Evolutionary conservation across 768 basidiomycete species (phyloP).

Genomic region (Termitomyces sp.): DNA sequence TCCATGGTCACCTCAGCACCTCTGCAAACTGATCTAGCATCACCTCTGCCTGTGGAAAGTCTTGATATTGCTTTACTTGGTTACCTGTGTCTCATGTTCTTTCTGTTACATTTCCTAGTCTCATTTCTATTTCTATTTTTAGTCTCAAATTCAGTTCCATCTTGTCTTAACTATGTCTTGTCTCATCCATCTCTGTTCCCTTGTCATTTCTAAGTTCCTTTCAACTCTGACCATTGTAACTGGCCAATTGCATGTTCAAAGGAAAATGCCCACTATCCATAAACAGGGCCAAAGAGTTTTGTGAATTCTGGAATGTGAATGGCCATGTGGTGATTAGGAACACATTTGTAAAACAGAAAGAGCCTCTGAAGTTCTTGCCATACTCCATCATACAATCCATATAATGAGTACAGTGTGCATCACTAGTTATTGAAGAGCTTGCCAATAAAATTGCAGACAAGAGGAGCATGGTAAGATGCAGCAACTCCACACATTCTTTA

Average conservation of each 20-base stretch:
- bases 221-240: not conserved
- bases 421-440: slow-evolving; percentile 17
- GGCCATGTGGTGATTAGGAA: slow-evolving; percentile 27
- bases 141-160: too few species aligned
- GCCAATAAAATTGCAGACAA: slow-evolving; percentile 30
- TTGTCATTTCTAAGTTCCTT: too few species aligned
- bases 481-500: slow-evolving; percentile 24
- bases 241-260: slow-evolving; percentile 14
- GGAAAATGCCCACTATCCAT: slow-evolving; percentile 16
- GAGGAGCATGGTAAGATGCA: slow-evolving; percentile 28
- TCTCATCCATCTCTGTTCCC: too few species aligned
- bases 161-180: too few species aligned
- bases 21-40: too few species aligned
- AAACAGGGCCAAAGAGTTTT: slow-evolving; percentile 25
- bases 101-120: too few species aligned
- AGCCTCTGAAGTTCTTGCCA: slow-evolving; percentile 13
- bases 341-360: slow-evolving; percentile 16
- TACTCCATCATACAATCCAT: slow-evolving; percentile 15
- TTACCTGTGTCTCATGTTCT: too few species aligned
- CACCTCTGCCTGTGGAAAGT: too few species aligned
- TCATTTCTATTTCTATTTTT: too few species aligned
- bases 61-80: too few species aligned
- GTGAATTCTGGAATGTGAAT: slow-evolving; percentile 27
- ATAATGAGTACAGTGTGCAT: slow-evolving; percentile 2
- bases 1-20: too few species aligned